Conservation (phyloP, 306 rosid species). For the Quercus rubra region DNA sequence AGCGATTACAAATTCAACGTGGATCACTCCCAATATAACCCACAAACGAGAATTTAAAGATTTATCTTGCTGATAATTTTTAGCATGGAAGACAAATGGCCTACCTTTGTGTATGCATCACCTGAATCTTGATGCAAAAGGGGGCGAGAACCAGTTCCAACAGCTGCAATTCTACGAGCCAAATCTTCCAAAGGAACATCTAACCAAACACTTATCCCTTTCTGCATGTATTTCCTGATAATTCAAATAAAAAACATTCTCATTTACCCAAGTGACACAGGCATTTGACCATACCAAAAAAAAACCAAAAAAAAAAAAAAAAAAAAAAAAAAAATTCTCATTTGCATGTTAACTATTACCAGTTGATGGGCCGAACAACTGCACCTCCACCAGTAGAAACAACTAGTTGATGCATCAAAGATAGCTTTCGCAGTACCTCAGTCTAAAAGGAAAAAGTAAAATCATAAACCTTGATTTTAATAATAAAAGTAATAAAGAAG, state of each 20-base stretch:
- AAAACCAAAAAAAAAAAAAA: neutral
- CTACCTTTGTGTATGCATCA: slow-evolving; percentile 72
- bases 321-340: neutral
- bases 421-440: slow-evolving; percentile 62
- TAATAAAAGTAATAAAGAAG: neutral
- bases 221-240: slow-evolving; percentile 84
- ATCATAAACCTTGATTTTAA: slow-evolving; percentile 9
- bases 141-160: slow-evolving; percentile 88
- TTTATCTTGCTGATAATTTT: neutral
- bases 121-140: slow-evolving; percentile 79
- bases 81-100: slow-evolving; percentile 18
- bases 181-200: slow-evolving; percentile 93
- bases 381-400: slow-evolving; percentile 98
- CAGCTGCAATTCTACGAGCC: slow-evolving; percentile 86
- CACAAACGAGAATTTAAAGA: neutral
- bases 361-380: slow-evolving; percentile 79
- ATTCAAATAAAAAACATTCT: slow-evolving; percentile 18
- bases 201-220: slow-evolving; percentile 86
- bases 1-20: neutral
- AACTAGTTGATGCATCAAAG: slow-evolving; percentile 57
- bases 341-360: slow-evolving; percentile 40
- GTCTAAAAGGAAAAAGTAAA: slow-evolving; percentile 46
- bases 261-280: neutral
- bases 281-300: neutral
- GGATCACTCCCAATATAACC: neutral